These are phyloP conservation scores for Gamsiella multidivaricata DNA, from an alignment of 192 early-diverging fungal species.

Conservation along the genomic window DNA sequence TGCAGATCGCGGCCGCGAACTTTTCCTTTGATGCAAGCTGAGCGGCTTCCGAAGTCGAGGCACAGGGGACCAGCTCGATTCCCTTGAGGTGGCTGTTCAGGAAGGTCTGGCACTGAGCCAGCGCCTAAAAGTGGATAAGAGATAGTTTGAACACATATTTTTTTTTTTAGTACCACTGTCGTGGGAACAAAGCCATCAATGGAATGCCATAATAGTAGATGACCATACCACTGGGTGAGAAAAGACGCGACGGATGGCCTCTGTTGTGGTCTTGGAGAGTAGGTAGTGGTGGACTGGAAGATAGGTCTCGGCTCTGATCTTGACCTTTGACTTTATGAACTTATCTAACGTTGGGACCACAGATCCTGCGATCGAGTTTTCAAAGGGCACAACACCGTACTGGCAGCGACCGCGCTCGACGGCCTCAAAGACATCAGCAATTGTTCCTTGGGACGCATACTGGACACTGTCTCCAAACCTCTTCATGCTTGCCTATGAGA, in stretches of 20 bases:
- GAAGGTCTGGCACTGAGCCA: slow-evolving; percentile 86
- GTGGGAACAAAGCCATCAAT: neutral
- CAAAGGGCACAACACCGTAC: slow-evolving; percentile 95
- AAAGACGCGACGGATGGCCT: slow-evolving; percentile 83
- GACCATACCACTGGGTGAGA: slow-evolving; percentile 66
- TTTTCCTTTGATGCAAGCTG: slow-evolving; percentile 82
- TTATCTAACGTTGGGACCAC: slow-evolving; percentile 88
- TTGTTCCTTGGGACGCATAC: slow-evolving; percentile 73
- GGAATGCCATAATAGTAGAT: slow-evolving; percentile 59
- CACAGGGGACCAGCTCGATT: slow-evolving; percentile 77
- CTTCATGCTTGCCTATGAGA: slow-evolving; percentile 54
- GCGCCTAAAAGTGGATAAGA: slow-evolving; percentile 70
- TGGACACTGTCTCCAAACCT: slow-evolving; percentile 84
- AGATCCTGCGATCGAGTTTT: slow-evolving; percentile 92
- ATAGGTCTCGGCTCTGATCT: slow-evolving; percentile 85
- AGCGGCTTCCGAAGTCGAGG: slow-evolving; percentile 91
- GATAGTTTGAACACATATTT: too few species aligned
- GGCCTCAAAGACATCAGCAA: slow-evolving; percentile 84
- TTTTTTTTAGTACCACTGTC: neutral
- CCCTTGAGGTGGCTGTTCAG: slow-evolving; percentile 76
- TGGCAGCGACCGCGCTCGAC: slow-evolving; percentile 78
- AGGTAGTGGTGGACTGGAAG: slow-evolving; percentile 86
- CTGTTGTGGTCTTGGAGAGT: slow-evolving; percentile 73
- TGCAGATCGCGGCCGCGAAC: slow-evolving; percentile 85
- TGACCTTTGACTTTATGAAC: slow-evolving; percentile 72